Conservation (phyloP, 257 asterid species). For the Nemophila menziesii region DNA sequence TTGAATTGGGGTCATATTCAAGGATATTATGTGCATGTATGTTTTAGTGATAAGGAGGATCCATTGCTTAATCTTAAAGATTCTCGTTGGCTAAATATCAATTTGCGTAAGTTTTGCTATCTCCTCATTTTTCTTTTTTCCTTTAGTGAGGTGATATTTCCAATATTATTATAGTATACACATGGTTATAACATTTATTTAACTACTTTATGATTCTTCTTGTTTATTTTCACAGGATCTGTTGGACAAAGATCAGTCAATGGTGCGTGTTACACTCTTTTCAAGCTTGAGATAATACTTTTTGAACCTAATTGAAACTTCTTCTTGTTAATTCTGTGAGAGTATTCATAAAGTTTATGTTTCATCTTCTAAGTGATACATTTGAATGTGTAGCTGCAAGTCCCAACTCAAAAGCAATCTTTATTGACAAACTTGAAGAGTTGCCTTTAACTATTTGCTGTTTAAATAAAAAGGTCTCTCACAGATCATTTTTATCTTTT, state of each 20-base stretch:
- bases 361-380: conserved; percentile 12
- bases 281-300: conserved; percentile 5
- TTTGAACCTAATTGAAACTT: conserved; percentile 1
- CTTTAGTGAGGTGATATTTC: conserved; percentile 7
- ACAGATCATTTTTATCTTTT: neutral
- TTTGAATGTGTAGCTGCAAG: conserved; percentile 29
- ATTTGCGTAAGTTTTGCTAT: conserved; percentile 46
- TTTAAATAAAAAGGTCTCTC: conserved; percentile 51
- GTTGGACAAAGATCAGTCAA: conserved; percentile 23
- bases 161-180: no score
- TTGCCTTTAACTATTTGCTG: conserved; percentile 56
- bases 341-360: neutral
- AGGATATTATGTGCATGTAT: conserved; percentile 39
- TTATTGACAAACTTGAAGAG: conserved; percentile 62
- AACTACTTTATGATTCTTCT: conserved; percentile 9
- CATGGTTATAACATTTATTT: neutral
- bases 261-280: conserved; percentile 27
- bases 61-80: conserved; percentile 17
- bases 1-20: conserved; percentile 33
- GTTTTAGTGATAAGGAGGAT: conserved; percentile 33
- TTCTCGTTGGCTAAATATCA: conserved; percentile 43
- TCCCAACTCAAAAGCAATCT: conserved; percentile 27
- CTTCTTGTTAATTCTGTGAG: conserved; percentile 1
- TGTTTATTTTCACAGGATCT: conserved; percentile 33
- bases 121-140: neutral